Conservation (phyloP, 192 early-diverging fungal species). For the Jimgerdemannia lactiflua region DNA sequence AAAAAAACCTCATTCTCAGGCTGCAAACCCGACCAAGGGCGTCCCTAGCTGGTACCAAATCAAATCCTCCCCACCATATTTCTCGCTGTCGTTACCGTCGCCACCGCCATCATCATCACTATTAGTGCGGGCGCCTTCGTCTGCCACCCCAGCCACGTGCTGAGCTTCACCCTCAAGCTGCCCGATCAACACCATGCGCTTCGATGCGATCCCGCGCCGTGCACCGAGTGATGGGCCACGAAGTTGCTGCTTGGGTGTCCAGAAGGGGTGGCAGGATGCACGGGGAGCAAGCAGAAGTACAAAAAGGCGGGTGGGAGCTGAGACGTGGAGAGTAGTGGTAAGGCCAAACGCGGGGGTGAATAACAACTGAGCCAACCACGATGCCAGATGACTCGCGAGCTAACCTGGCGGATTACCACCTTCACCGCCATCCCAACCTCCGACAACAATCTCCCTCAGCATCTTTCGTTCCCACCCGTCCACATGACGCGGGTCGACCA, state of each 20-base stretch:
- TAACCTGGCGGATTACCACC: neutral
- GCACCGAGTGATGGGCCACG: neutral
- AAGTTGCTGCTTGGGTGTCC: neutral
- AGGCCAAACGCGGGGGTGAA: no score
- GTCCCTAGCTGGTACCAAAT: neutral
- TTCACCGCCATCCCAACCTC: neutral
- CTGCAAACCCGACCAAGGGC: neutral
- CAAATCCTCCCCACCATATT: neutral
- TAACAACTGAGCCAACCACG: neutral
- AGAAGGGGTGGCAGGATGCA: neutral
- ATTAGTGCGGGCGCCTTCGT: neutral
- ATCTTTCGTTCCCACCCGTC: neutral
- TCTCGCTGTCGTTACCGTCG: neutral
- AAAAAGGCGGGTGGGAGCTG: neutral
- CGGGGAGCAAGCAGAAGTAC: neutral
- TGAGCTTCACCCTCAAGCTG: neutral
- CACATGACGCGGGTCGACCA: neutral
- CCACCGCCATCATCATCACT: neutral
- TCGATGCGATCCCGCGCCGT: neutral
- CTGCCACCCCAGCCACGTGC: neutral
- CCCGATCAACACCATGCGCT: neutral
- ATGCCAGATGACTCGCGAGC: neutral
- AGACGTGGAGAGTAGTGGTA: no score
- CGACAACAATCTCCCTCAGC: neutral
- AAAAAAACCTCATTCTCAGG: neutral